A percentile compares a stretch with the other conserved stretches of the same genome.
Evolutionary conservation across 2,329 filamentous ascomycete genomes (phyloP).

Genomic region (Ophiostoma triangulosporum): DNA sequence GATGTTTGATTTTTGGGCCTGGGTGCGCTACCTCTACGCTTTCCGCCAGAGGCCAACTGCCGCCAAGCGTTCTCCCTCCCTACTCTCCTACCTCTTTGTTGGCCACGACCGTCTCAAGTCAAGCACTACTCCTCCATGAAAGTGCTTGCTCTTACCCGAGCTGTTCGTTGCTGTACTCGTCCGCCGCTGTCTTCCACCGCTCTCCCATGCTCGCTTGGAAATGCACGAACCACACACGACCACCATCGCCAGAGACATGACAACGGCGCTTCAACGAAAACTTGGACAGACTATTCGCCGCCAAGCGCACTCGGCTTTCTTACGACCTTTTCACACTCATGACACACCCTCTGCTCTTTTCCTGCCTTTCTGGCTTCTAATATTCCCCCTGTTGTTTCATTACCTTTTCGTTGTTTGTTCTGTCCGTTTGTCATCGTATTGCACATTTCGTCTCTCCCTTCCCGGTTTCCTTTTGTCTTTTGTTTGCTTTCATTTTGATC

Average conservation of each 20-base stretch:
- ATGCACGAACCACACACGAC: background rate
- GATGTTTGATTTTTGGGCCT: constrained; percentile 30
- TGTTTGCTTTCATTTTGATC: background rate
- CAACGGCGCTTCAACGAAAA: background rate
- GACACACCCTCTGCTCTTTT: background rate
- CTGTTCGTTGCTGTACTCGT: background rate
- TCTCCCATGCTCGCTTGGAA: background rate
- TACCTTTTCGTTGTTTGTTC: background rate
- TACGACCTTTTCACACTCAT: background rate
- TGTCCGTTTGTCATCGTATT: background rate
- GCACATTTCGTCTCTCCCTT: background rate
- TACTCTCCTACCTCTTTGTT: constrained; percentile 35
- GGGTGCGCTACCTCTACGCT: constrained; percentile 37
- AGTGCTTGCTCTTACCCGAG: background rate
- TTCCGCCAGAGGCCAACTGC: constrained; percentile 25
- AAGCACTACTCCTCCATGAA: constrained; percentile 22
- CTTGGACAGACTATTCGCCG: background rate
- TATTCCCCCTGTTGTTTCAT: constrained; percentile 6
- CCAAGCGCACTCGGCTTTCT: background rate
- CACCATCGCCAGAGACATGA: constrained; percentile 11
- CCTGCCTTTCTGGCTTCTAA: background rate
- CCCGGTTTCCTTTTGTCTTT: background rate
- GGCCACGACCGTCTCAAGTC: constrained; percentile 29
- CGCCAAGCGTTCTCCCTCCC: constrained; percentile 29
- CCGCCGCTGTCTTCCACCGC: background rate